Evolutionary conservation across 805 yeast genomes (phyloP).

Genomic region (Sugiyamaella marilandica): DNA sequence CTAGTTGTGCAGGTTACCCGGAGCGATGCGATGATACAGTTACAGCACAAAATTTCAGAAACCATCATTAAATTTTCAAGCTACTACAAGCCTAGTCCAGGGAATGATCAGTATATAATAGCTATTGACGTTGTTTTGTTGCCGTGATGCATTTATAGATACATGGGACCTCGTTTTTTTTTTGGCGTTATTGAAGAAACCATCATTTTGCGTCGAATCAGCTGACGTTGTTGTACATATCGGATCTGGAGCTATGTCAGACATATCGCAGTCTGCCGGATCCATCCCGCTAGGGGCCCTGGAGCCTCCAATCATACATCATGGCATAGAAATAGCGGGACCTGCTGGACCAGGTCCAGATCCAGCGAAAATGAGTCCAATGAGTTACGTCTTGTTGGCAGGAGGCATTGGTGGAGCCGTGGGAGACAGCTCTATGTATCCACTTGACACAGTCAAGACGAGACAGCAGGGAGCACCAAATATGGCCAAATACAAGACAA

Average conservation of each 20-base stretch:
- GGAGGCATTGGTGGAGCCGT: slow-evolving; percentile 94
- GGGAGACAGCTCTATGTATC: slow-evolving; percentile 92
- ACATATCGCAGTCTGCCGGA: slow-evolving; percentile 7
- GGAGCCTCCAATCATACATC: slow-evolving; percentile 4
- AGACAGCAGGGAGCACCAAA: slow-evolving; percentile 92
- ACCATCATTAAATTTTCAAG: no score
- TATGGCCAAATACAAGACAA: slow-evolving; percentile 61
- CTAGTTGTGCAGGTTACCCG: no score
- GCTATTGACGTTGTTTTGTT: no score
- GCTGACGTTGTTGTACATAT: background rate
- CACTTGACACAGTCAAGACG: slow-evolving; percentile 93
- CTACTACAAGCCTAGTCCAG: no score
- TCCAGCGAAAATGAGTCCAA: slow-evolving; percentile 13
- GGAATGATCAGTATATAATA: no score
- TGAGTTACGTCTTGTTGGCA: slow-evolving; percentile 51
- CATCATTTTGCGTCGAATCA: no score
- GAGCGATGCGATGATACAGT: no score
- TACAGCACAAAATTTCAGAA: no score
- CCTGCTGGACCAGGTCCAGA: background rate
- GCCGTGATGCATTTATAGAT: no score
- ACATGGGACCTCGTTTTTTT: no score
- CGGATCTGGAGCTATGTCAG: background rate
- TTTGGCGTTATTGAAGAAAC: no score
- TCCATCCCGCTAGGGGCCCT: slow-evolving; percentile 6
- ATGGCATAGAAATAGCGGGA: background rate